Evolutionary conservation across 257 asterid genomes (phyloP), one percentile per base, ranked within the genome.

Genomic region (Capsicum baccatum): DNA sequence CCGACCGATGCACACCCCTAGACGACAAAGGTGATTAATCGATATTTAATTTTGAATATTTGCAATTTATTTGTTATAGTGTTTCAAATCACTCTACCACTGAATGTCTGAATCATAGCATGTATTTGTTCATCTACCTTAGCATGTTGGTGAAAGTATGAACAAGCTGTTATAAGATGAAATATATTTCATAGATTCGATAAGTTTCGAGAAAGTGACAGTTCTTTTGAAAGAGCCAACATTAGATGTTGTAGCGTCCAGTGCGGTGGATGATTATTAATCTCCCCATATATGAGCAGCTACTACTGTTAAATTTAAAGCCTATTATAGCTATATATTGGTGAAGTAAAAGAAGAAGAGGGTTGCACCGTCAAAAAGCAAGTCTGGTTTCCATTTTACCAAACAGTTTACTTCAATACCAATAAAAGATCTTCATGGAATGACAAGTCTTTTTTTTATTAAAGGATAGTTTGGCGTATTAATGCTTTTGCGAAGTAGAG

Each of bases 171-270:
- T 21, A 74, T 50, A 55, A 13, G 12, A 74, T 74, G 81, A 74
- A 68, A 21, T 48, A 13, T 6, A 19, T 21, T 74, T 19, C 62
- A 19, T 13, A 74, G 81, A 74, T 74, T 74, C 17, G 17, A 21
- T 50, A 50, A 62, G 81, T 50, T 74, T 50, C 17, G 44, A 50
- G 62, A 74, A 74, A 74, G 81, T 74, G 81, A 74, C 59, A 74
- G 19, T 74, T 54, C 64, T 26, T 76, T 76, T 52, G 81, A 76
- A 76, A 76, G 63, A 52, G 48, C 48, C 81, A 50, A 52, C 81
- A 52, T 21, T 14, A 76, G 48, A 26, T 76, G 48, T 71, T 17
- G 16, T 17, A 44, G 33, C 9, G 56, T 3, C 19, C 35, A 44
- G 56, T 44, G 15, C 11, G 15, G 39, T 39, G 33, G 13, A n/a